Conservation (phyloP, 176 grass and related monocot species). For the Bonia amplexicaulis region DNA sequence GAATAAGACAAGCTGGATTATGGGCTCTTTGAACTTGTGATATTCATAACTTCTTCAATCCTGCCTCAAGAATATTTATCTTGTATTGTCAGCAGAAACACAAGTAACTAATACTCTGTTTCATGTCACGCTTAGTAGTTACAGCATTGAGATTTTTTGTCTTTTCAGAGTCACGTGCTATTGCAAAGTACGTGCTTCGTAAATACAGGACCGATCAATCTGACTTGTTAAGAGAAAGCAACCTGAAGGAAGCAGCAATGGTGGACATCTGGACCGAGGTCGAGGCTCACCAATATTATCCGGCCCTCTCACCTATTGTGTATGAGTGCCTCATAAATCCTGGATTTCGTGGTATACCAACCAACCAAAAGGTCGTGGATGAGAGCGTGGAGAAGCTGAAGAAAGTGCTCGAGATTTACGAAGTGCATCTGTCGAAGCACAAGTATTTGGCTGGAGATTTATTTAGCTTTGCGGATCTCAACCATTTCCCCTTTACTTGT, state of each 20-base stretch:
- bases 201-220: neutral
- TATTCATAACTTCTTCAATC: no score
- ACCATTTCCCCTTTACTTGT: neutral
- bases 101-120: no score
- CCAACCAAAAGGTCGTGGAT: constrained; percentile 1
- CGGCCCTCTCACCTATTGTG: neutral
- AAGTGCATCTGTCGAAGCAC: neutral
- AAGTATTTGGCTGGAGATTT: constrained; percentile 18
- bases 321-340: constrained; percentile 20
- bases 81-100: no score
- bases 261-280: constrained; percentile 29
- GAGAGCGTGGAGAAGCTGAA: constrained; percentile 9
- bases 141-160: no score
- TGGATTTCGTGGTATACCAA: neutral
- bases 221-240: neutral
- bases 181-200: constrained; percentile 4
- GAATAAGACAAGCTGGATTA: no score
- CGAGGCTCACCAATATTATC: constrained; percentile 21
- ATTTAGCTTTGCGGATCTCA: constrained; percentile 27
- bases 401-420: constrained; percentile 16
- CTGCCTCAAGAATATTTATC: no score
- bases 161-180: constrained; percentile 1
- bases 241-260: neutral
- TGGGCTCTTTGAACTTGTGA: no score
- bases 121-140: no score